Percentiles rank a stretch among this genome's conserved stretches.
These are phyloP conservation scores for Carex cristatella DNA, from an alignment of 176 grass and related monocot species.

Conservation along the genomic window DNA sequence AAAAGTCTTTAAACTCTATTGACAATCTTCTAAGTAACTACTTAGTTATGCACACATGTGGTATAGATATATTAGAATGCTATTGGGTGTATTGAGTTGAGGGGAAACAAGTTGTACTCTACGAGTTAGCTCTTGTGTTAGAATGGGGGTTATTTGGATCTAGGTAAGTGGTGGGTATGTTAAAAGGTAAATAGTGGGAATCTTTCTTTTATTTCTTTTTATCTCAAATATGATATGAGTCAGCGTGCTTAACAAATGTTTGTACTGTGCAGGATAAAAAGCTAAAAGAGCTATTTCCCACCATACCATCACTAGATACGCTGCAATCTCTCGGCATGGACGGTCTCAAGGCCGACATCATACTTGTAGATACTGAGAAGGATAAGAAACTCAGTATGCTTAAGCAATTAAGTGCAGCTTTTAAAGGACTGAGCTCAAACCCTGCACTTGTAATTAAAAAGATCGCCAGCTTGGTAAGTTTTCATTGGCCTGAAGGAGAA, in stretches of 20 bases:
- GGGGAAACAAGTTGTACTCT: not conserved
- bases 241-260: not conserved
- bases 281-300: constrained; percentile 69
- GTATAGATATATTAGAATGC: not conserved
- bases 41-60: not conserved
- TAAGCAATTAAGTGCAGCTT: constrained; percentile 81
- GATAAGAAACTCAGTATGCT: constrained; percentile 95
- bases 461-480: constrained; percentile 95
- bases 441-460: constrained; percentile 94
- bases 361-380: constrained; percentile 84
- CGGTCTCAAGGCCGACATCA: constrained; percentile 77
- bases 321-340: constrained; percentile 68
- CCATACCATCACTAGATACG: constrained; percentile 68
- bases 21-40: too few species aligned
- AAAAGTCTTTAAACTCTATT: too few species aligned
- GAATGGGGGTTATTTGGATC: not conserved
- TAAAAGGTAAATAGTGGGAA: not conserved
- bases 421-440: constrained; percentile 80
- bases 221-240: not conserved
- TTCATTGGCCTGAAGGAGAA: not conserved
- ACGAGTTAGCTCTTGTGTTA: not conserved
- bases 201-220: not conserved
- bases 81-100: not conserved
- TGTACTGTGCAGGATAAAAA: constrained; percentile 80
- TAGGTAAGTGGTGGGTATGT: not conserved